Percentiles rank a stretch among this genome's conserved stretches.
These are phyloP conservation scores for Aspergillus caelatus DNA, from an alignment of 2,329 filamentous ascomycete species.

Conservation along the genomic window DNA sequence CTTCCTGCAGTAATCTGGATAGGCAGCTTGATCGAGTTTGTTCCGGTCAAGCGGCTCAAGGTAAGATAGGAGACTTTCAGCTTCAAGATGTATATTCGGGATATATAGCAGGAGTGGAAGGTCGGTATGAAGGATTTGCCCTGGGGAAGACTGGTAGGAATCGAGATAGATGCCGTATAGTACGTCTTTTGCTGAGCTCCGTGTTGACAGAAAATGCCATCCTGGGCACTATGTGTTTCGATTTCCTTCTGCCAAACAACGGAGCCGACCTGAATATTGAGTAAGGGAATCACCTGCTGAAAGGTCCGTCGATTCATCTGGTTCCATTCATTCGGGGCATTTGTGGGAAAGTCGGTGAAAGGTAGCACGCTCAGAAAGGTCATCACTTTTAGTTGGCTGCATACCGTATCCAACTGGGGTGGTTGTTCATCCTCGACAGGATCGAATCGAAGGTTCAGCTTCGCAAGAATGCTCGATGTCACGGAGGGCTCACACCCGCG, in stretches of 20 bases:
- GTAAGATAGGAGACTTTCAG: not conserved
- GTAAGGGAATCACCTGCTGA: not conserved
- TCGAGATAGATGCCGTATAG: not conserved
- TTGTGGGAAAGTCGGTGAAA: not conserved
- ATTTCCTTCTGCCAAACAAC: not conserved
- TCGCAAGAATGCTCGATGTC: too few species aligned
- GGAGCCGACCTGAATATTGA: not conserved
- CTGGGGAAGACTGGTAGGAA: too few species aligned
- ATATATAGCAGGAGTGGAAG: not conserved
- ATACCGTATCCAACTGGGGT: too few species aligned
- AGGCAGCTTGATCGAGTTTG: too few species aligned
- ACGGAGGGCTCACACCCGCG: not conserved
- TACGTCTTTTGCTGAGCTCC: not conserved
- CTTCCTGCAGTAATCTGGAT: too few species aligned
- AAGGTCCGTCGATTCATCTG: not conserved
- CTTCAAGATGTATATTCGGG: not conserved
- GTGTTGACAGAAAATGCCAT: not conserved
- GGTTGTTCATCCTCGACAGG: too few species aligned
- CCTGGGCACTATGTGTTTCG: not conserved
- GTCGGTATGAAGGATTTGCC: too few species aligned
- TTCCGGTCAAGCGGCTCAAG: not conserved
- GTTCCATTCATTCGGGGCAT: not conserved
- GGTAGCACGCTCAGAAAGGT: too few species aligned
- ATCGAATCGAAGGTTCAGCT: too few species aligned
- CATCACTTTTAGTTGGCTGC: too few species aligned